phyloP scores from a whole-genome alignment of 257 asterid species.

The Penstemon newberryi region DNA sequence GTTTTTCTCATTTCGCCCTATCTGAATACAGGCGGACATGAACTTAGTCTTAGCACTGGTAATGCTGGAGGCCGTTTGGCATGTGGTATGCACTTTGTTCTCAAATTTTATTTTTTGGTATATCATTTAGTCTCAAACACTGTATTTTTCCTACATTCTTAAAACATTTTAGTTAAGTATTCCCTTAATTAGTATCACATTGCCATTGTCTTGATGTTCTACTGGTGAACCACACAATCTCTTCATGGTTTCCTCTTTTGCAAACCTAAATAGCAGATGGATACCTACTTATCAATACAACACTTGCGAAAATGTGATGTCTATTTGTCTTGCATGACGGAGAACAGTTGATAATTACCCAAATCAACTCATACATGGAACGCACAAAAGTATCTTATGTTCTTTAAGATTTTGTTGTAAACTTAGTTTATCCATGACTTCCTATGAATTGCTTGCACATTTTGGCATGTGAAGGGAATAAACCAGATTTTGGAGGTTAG shows the following conservation, averaged over 20 bases:
- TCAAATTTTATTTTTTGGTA: conserved; percentile 14
- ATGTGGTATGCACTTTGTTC: conserved; percentile 60
- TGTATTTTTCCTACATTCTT: neutral
- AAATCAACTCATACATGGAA: too few species aligned
- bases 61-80: conserved; percentile 99
- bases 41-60: conserved; percentile 89
- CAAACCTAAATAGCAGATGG: neutral
- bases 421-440: too few species aligned
- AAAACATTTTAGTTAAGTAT: neutral
- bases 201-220: neutral
- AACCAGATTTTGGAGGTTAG: too few species aligned
- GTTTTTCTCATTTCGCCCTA: conserved; percentile 4
- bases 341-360: neutral
- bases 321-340: neutral
- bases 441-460: too few species aligned
- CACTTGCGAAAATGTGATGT: neutral
- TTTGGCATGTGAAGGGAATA: too few species aligned
- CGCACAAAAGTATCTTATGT: neutral
- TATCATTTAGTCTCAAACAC: neutral
- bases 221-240: neutral
- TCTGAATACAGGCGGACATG: conserved; percentile 74
- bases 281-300: neutral
- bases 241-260: neutral
- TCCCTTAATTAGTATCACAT: conserved; percentile 1
- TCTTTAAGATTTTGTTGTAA: neutral